These are phyloP conservation scores for Fusarium transvaalense DNA, from an alignment of 2,329 filamentous ascomycete species.

Conservation along the genomic window DNA sequence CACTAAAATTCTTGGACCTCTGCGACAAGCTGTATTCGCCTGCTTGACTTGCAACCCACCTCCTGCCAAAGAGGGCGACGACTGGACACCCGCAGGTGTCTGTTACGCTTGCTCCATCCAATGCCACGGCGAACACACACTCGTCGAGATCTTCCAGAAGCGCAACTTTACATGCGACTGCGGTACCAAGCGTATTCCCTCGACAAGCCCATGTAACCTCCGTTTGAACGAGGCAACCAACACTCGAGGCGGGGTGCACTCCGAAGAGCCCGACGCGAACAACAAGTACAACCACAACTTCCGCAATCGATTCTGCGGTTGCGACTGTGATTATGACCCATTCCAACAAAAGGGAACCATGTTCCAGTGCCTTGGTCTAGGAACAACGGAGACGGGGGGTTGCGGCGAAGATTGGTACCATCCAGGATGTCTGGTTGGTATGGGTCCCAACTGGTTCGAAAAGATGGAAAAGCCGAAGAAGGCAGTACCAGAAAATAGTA, in stretches of 20 bases:
- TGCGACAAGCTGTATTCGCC: conserved; percentile 90
- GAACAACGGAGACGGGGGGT: conserved; percentile 82
- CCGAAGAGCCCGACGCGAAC: conserved; percentile 75
- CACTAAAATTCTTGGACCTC: conserved; percentile 87
- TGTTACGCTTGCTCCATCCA: conserved; percentile 98
- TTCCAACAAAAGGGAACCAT: conserved; percentile 94
- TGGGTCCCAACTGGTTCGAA: conserved; percentile 79
- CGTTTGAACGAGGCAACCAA: conserved; percentile 80
- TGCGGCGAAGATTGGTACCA: conserved; percentile 99
- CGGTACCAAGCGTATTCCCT: conserved; percentile 83
- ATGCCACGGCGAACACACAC: conserved; percentile 93
- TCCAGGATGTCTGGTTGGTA: conserved; percentile 87
- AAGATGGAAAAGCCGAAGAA: conserved; percentile 57
- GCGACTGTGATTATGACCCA: conserved; percentile 87
- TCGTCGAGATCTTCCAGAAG: conserved; percentile 97
- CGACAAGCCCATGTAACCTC: conserved; percentile 79
- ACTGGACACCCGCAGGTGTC: conserved; percentile 75
- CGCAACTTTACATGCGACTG: conserved; percentile 97
- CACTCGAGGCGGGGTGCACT: conserved; percentile 80
- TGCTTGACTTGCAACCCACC: conserved; percentile 94
- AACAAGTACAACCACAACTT: conserved; percentile 99
- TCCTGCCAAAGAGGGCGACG: conserved; percentile 69
- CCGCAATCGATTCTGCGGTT: conserved; percentile 90
- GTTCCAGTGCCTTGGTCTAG: conserved; percentile 95
- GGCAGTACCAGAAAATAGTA: conserved; percentile 31